phyloP scores from a whole-genome alignment of 2,329 filamentous ascomycete genomes.

The Aspergillus japonicus region DNA sequence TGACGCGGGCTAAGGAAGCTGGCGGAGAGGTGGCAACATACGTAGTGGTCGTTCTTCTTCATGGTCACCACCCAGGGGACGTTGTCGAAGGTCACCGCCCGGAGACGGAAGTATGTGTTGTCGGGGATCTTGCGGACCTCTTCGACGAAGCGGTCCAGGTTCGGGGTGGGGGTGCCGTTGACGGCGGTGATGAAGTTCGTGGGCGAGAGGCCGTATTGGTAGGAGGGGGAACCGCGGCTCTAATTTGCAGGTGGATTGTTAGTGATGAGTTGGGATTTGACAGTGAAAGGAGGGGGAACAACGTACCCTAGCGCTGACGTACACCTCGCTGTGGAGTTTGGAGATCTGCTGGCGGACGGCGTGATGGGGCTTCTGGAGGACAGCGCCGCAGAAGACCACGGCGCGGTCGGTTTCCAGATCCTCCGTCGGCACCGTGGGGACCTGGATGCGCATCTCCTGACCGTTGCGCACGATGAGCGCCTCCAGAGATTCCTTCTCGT shows the following conservation, averaged over 20 bases:
- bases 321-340: slow-evolving; percentile 93
- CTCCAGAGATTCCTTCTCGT: slow-evolving; percentile 77
- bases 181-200: slow-evolving; percentile 98
- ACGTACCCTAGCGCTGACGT: slow-evolving; percentile 74
- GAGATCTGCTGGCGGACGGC: slow-evolving; percentile 96
- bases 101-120: slow-evolving; percentile 96
- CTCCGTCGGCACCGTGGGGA: slow-evolving; percentile 82
- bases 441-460: slow-evolving; percentile 70
- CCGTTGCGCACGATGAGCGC: slow-evolving; percentile 85
- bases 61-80: slow-evolving; percentile 99
- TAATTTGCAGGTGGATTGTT: slow-evolving; percentile 14
- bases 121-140: slow-evolving; percentile 87
- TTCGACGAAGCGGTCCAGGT: slow-evolving; percentile 75
- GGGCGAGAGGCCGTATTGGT: slow-evolving; percentile 87
- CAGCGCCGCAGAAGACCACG: slow-evolving; percentile 91
- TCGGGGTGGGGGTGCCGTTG: slow-evolving; percentile 80
- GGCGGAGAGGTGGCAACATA: slow-evolving; percentile 29
- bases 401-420: slow-evolving; percentile 91
- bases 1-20: too few species aligned
- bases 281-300: neutral
- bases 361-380: slow-evolving; percentile 90
- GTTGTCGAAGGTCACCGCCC: slow-evolving; percentile 97
- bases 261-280: slow-evolving; percentile 11
- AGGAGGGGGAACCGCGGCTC: slow-evolving; percentile 77
- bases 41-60: slow-evolving; percentile 99